Evolutionary conservation across 805 yeast genomes (phyloP).

Genomic region (Ogataea methylovora): DNA sequence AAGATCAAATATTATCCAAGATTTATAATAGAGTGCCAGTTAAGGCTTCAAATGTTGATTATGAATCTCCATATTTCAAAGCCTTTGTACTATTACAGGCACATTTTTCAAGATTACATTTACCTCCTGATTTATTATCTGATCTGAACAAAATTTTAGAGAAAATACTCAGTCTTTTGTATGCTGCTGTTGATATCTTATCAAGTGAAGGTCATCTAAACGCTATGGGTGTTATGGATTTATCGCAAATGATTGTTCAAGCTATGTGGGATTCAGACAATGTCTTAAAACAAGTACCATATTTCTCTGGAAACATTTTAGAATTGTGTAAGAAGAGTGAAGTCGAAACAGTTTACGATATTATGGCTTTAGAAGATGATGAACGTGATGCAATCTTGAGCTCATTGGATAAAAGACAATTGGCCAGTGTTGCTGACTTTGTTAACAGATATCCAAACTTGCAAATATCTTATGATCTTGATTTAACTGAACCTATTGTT

Average conservation of each 20-base stretch:
- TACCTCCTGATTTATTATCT: constrained; percentile 52
- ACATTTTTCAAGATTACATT: constrained; percentile 57
- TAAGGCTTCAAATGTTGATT: constrained; percentile 30
- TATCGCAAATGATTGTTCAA: constrained; percentile 83
- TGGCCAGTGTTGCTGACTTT: constrained; percentile 72
- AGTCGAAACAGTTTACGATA: constrained; percentile 71
- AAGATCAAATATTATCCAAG: constrained; percentile 37
- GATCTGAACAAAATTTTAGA: constrained; percentile 52
- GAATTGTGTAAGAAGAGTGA: constrained; percentile 44
- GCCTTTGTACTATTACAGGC: constrained; percentile 75
- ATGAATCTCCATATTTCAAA: constrained; percentile 55
- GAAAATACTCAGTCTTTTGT: constrained; percentile 41
- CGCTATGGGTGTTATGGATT: constrained; percentile 78
- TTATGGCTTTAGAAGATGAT: constrained; percentile 62
- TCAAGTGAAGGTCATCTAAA: constrained; percentile 76
- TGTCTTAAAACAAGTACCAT: constrained; percentile 78
- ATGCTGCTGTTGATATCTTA: constrained; percentile 67
- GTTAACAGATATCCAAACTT: constrained; percentile 87
- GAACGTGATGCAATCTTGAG: constrained; percentile 56
- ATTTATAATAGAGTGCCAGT: constrained; percentile 59
- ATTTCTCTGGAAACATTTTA: constrained; percentile 41
- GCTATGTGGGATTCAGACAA: constrained; percentile 78
- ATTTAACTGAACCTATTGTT: constrained; percentile 29
- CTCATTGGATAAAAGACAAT: constrained; percentile 35
- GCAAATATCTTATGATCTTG: constrained; percentile 54